Conservation (phyloP, 257 asterid species). For the Plectranthus barbatus region DNA sequence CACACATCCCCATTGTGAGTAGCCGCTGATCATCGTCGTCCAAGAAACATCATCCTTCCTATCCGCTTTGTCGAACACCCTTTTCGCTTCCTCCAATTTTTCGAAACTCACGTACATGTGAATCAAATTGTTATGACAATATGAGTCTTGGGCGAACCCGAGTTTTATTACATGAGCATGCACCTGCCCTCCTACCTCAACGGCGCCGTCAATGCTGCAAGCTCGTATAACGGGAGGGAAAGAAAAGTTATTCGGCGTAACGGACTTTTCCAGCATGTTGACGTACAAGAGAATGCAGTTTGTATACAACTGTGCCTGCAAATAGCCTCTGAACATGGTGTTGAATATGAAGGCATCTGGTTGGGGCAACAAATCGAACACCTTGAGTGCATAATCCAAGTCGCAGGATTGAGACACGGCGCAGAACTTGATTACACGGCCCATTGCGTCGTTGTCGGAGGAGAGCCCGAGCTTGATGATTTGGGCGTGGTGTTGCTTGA, state of each 20-base stretch:
- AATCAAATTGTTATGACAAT: conserved; percentile 69
- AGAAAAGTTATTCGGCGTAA: conserved; percentile 50
- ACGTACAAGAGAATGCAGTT: conserved; percentile 31
- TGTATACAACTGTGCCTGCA: conserved; percentile 20
- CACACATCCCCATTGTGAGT: conserved; percentile 38
- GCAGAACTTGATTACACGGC: conserved; percentile 55
- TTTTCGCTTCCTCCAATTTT: conserved; percentile 46
- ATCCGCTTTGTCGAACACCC: conserved; percentile 45
- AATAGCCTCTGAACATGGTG: conserved; percentile 48
- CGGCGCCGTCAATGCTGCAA: conserved; percentile 35
- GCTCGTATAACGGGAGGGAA: conserved; percentile 66
- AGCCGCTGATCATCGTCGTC: conserved; percentile 84
- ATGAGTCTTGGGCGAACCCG: conserved; percentile 54
- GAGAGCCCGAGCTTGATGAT: conserved; percentile 56
- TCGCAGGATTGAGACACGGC: conserved; percentile 40
- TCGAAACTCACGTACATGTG: conserved; percentile 59
- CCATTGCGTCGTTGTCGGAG: conserved; percentile 52
- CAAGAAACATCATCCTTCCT: conserved; percentile 65
- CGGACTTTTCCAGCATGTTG: conserved; percentile 38
- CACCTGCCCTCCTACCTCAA: conserved; percentile 47
- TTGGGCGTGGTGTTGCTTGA: conserved; percentile 57
- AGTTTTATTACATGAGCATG: conserved; percentile 58
- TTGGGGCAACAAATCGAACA: conserved; percentile 45
- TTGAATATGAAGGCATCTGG: conserved; percentile 67
- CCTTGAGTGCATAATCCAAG: conserved; percentile 47